Evolutionary conservation across 2,329 filamentous ascomycete species (phyloP), one percentile per base, ranked within the genome.

Genomic region (Tolypocladium tundrense): DNA sequence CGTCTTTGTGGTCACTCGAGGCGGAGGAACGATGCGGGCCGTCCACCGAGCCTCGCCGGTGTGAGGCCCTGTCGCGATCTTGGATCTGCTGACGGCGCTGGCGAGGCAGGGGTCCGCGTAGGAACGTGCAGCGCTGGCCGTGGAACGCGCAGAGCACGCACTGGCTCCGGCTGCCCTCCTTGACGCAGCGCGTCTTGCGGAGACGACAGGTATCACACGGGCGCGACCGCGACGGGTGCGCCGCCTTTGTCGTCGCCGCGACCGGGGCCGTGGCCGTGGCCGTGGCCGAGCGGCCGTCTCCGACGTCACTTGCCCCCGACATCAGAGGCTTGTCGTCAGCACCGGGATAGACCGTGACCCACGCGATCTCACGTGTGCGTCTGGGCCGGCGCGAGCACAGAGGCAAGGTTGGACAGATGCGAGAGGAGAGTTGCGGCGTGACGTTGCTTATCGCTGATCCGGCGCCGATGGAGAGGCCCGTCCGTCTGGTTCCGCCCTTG

Each of bases 131-230:
- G 61, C 84, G 80, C 66, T 86, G 83, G 68, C 83, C 82, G 71
- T 87, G 84, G 68, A 87, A 86, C 61, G 81, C 79, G 70, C 85
- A 88, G 59, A 87, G 73, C 54, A 86, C 82, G 67, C 85, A 88
- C 62, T 81, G 77, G 50, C 77, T 75, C 63, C 78, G 78, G 58
- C 77, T 79, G 56, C 85, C 80, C 66, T 85, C 79, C 64, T 84
- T 80, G 54, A 86, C 84, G 67, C 85, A 88, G 64, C 83, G 81
- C 62, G 80, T 83, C 73, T 88, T 88, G 62, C 85, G 79, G 66
- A 82, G 77, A 60, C 85, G 78, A 68, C 85, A 88, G 57, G 82
- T 84, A 73, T 88, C 85, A 70, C 81, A 84, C n/a, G 81, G 80
- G 9, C 80, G 75, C 13, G 65, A 21, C 16, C 43, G 27, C n/a